phyloP scores from a whole-genome alignment of 169 alveolate genomes.

The Sarcocystis neurona region DNA sequence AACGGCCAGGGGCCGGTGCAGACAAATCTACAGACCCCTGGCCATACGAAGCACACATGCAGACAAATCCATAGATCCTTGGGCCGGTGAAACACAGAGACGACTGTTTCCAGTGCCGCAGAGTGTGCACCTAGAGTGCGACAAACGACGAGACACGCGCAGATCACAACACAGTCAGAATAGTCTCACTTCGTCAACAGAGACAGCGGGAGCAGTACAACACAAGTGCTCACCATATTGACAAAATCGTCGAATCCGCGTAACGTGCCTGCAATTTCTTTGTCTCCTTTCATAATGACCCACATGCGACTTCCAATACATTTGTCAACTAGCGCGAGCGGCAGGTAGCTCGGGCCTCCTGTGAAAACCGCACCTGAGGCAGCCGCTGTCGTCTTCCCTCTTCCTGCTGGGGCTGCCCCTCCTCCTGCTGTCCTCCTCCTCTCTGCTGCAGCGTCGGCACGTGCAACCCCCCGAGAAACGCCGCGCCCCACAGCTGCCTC shows the following conservation, averaged over 20 bases:
- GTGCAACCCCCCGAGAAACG: too few species aligned
- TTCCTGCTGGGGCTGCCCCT: not conserved
- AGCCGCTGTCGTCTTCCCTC: not conserved
- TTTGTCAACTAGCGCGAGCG: slow-evolving; percentile 92
- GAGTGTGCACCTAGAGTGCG: not conserved
- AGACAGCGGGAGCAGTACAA: not conserved
- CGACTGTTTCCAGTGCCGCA: too few species aligned
- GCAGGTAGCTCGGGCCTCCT: slow-evolving; percentile 76
- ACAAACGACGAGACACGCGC: not conserved
- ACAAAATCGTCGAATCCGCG: slow-evolving; percentile 94
- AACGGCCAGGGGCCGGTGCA: too few species aligned
- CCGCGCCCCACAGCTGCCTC: too few species aligned
- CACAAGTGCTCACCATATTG: slow-evolving; percentile 82
- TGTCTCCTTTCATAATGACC: slow-evolving; percentile 81
- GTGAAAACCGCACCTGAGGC: slow-evolving; percentile 47
- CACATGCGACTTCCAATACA: slow-evolving; percentile 92
- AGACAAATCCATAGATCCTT: too few species aligned
- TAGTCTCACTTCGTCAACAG: not conserved
- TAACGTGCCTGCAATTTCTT: slow-evolving; percentile 85
- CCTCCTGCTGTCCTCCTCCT: too few species aligned
- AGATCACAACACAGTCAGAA: not conserved
- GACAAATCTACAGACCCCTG: too few species aligned
- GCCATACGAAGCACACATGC: too few species aligned
- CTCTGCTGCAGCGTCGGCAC: too few species aligned
- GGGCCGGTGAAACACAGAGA: too few species aligned